phyloP scores from a whole-genome alignment of 768 basidiomycete genomes.

The Collybiopsis confluens region DNA sequence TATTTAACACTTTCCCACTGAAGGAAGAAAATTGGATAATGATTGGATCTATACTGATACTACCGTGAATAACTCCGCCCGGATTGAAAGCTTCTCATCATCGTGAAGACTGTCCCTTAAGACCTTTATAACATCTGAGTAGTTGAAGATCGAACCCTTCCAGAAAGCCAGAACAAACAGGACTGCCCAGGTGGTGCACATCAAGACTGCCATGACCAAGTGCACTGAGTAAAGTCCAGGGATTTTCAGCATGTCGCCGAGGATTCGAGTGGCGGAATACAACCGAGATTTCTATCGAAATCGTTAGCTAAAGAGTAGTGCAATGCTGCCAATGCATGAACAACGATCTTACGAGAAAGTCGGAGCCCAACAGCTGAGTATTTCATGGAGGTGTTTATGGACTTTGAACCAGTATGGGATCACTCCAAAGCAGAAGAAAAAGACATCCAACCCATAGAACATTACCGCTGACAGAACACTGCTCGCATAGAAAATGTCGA shows the following conservation, averaged over 20 bases:
- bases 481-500: constrained; percentile 41
- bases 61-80: background rate
- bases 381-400: constrained; percentile 40
- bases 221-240: constrained; percentile 35
- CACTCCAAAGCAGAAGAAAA: constrained; percentile 41
- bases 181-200: constrained; percentile 36
- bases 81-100: background rate
- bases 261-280: constrained; percentile 38
- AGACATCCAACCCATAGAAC: constrained; percentile 43
- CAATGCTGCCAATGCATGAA: background rate
- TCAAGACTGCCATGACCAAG: constrained; percentile 33
- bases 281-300: constrained; percentile 28
- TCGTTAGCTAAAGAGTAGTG: background rate
- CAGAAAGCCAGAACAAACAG: constrained; percentile 39
- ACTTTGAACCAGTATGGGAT: constrained; percentile 47
- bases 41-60: background rate
- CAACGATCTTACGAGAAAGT: constrained; percentile 40
- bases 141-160: constrained; percentile 41
- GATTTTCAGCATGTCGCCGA: constrained; percentile 38
- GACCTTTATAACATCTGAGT: constrained; percentile 36
- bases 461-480: constrained; percentile 34
- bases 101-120: constrained; percentile 26
- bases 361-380: constrained; percentile 47
- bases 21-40: too few species aligned
- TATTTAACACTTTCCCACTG: too few species aligned